A percentile compares a stretch with the other conserved stretches of the same genome.
Conservation (phyloP, 2,329 filamentous ascomycete genomes). For the Emmonsiellopsis sp. region DNA sequence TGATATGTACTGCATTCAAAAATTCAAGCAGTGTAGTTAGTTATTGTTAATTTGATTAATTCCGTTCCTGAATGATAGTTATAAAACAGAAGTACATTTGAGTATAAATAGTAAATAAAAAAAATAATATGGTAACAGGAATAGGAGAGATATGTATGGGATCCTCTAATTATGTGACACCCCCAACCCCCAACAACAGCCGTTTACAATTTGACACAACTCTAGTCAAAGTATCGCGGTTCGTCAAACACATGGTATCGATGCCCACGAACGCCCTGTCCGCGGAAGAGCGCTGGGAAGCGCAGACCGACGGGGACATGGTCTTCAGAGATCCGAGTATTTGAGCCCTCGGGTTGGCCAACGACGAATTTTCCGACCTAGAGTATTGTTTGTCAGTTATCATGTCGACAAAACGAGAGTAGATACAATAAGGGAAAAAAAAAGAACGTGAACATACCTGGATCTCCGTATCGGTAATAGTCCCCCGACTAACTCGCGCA, state of each 20-base stretch:
- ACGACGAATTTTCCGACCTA: conserved; percentile 85
- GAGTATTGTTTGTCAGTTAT: conserved; percentile 11
- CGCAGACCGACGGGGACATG: conserved; percentile 67
- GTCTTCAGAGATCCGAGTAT: conserved; percentile 59
- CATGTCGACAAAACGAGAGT: neutral
- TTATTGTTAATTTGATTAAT: no score
- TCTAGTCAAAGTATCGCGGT: conserved; percentile 58
- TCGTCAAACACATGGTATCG: conserved; percentile 92
- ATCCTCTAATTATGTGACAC: neutral
- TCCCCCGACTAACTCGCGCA: conserved; percentile 75
- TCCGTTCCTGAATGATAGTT: no score
- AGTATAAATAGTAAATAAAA: neutral
- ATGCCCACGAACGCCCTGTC: conserved; percentile 79
- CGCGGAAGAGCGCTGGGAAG: conserved; percentile 78
- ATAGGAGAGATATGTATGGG: conserved; percentile 2
- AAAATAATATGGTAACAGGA: conserved; percentile 10
- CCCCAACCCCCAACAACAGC: neutral
- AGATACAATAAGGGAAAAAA: neutral
- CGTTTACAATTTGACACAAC: no score
- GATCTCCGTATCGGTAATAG: conserved; percentile 94
- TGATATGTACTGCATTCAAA: no score
- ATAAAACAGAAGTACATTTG: no score
- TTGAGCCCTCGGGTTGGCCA: conserved; percentile 52
- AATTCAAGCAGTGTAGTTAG: no score
- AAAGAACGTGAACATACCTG: conserved; percentile 49